These are phyloP conservation scores for Rhizopogon vinicolor DNA, from an alignment of 768 basidiomycete genomes.

Conservation along the genomic window DNA sequence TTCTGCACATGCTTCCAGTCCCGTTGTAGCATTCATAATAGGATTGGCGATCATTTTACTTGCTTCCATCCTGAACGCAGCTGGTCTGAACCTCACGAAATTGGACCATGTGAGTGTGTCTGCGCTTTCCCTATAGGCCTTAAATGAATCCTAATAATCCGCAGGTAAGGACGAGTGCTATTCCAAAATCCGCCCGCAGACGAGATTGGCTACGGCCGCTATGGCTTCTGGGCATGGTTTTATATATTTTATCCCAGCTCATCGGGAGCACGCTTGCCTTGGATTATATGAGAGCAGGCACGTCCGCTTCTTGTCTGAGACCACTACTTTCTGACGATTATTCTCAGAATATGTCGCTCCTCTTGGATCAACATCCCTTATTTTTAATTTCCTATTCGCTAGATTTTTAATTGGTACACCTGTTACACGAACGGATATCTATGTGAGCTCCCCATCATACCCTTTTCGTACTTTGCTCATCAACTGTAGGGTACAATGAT, in stretches of 20 bases:
- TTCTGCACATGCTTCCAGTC: slow-evolving; percentile 40
- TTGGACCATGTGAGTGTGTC: slow-evolving; percentile 71
- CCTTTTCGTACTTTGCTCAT: slow-evolving; percentile 1
- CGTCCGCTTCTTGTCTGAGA: slow-evolving; percentile 11
- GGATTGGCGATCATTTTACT: slow-evolving; percentile 82
- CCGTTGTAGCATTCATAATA: slow-evolving; percentile 73
- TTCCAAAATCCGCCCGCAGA: slow-evolving; percentile 72
- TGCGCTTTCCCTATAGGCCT: neutral
- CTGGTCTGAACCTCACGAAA: slow-evolving; percentile 93
- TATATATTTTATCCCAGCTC: slow-evolving; percentile 91
- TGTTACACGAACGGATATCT: slow-evolving; percentile 79
- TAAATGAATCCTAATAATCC: neutral
- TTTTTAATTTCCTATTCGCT: slow-evolving; percentile 97
- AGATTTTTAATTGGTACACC: slow-evolving; percentile 83
- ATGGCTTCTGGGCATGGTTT: slow-evolving; percentile 88
- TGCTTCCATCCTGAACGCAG: slow-evolving; percentile 84
- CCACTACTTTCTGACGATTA: slow-evolving; percentile 10
- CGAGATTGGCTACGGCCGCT: slow-evolving; percentile 80
- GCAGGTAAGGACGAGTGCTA: slow-evolving; percentile 64
- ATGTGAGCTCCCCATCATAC: slow-evolving; percentile 41
- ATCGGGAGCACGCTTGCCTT: slow-evolving; percentile 85
- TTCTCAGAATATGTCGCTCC: slow-evolving; percentile 89
- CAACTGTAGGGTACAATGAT: slow-evolving; percentile 66
- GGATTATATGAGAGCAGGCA: slow-evolving; percentile 83
- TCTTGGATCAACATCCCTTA: slow-evolving; percentile 85